phyloP scores from a whole-genome alignment of 2,329 filamentous ascomycete genomes.

The Gnomoniopsis smithogilvyi region DNA sequence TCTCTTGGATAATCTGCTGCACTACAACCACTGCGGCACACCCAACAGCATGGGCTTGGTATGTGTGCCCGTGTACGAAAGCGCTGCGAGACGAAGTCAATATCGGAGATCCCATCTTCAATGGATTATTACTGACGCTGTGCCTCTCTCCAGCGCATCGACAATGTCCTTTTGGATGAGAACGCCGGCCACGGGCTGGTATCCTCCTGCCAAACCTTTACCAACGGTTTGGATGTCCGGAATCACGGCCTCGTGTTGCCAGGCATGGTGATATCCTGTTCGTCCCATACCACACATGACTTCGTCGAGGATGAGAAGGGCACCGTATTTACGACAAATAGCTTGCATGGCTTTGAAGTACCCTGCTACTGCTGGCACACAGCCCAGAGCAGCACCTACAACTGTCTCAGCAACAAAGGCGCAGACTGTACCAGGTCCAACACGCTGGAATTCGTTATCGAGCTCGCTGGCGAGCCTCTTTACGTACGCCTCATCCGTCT shows the following conservation, averaged over 20 bases:
- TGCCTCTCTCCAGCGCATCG: slow-evolving; percentile 40
- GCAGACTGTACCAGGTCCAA: slow-evolving; percentile 64
- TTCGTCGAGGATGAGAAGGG: slow-evolving; percentile 55
- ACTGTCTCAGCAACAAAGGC: slow-evolving; percentile 73
- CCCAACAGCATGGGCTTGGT: slow-evolving; percentile 36
- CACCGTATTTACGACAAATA: slow-evolving; percentile 53
- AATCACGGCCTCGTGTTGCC: slow-evolving; percentile 55
- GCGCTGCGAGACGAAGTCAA: slow-evolving; percentile 26
- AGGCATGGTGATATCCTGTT: slow-evolving; percentile 59
- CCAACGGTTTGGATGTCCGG: slow-evolving; percentile 63
- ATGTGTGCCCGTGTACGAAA: slow-evolving; percentile 61
- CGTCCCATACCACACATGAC: slow-evolving; percentile 70
- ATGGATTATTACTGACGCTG: slow-evolving; percentile 26
- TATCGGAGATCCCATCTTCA: not conserved
- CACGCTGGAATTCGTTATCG: slow-evolving; percentile 60
- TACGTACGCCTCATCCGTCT: slow-evolving; percentile 60
- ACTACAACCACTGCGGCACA: slow-evolving; percentile 39
- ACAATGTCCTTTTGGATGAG: slow-evolving; percentile 49
- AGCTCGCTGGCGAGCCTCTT: slow-evolving; percentile 59
- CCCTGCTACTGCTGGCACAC: slow-evolving; percentile 45
- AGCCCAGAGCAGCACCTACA: slow-evolving; percentile 62
- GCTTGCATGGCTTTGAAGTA: slow-evolving; percentile 52
- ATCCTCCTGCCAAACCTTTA: slow-evolving; percentile 61
- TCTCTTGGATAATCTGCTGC: slow-evolving; percentile 34
- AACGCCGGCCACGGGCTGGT: slow-evolving; percentile 57